Evolutionary conservation across 1,139 yeast genomes (phyloP).

Genomic region (Saccharomyces hybrid): DNA sequence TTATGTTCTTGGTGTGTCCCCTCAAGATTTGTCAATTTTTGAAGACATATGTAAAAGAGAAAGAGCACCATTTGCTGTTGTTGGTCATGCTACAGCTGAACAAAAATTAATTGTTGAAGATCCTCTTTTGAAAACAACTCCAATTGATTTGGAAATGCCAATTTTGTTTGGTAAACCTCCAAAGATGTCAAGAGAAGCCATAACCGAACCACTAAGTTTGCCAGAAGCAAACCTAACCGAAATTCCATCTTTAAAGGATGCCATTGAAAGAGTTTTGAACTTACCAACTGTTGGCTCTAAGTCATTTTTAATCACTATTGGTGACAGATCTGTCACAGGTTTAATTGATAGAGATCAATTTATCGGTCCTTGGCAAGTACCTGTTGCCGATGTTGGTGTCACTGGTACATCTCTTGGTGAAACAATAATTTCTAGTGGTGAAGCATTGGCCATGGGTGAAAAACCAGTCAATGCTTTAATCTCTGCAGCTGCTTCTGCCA

Average conservation of each 20-base stretch:
- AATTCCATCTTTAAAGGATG: conserved; percentile 46
- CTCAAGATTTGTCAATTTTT: conserved; percentile 65
- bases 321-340: conserved; percentile 95
- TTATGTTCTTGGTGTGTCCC: conserved; percentile 88
- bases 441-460: conserved; percentile 97
- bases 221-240: conserved; percentile 41
- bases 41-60: conserved; percentile 83
- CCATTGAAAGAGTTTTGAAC: conserved; percentile 73
- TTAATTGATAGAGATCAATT: conserved; percentile 95
- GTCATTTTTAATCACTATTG: conserved; percentile 90
- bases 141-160: conserved; percentile 94
- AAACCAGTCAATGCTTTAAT: conserved; percentile 86
- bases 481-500: conserved; percentile 92
- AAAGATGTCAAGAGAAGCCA: conserved; percentile 77
- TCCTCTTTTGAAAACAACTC: conserved; percentile 63
- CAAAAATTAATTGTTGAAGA: conserved; percentile 78
- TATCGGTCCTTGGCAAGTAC: conserved; percentile 99
- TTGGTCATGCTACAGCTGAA: conserved; percentile 88
- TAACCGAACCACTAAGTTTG: conserved; percentile 54
- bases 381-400: conserved; percentile 98
- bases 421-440: conserved; percentile 68
- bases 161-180: conserved; percentile 97
- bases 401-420: conserved; percentile 82
- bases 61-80: conserved; percentile 93
- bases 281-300: conserved; percentile 95